Evolutionary conservation across 164 flowering plant species (phyloP).

Genomic region (Pachysandra terminalis): DNA sequence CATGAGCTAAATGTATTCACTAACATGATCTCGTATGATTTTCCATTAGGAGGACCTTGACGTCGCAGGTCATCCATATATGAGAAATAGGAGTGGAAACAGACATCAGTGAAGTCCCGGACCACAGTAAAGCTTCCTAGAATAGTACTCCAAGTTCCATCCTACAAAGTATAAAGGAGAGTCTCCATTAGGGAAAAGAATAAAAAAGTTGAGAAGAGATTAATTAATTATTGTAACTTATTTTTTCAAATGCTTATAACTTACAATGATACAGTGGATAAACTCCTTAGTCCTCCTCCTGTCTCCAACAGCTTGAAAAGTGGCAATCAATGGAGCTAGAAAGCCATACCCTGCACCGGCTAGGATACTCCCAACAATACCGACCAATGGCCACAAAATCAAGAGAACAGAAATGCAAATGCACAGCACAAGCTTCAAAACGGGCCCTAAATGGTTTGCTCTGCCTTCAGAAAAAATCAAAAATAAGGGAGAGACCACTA

Average conservation of each 20-base stretch:
- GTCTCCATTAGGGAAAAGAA: neutral
- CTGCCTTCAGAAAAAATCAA: slow-evolving; percentile 36
- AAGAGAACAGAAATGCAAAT: slow-evolving; percentile 36
- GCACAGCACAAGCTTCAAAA: slow-evolving; percentile 62
- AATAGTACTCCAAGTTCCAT: slow-evolving; percentile 77
- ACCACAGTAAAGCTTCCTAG: slow-evolving; percentile 53
- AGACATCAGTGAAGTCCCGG: slow-evolving; percentile 69
- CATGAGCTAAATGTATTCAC: neutral
- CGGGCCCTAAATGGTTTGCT: slow-evolving; percentile 66
- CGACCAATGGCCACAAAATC: slow-evolving; percentile 66
- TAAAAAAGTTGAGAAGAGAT: neutral
- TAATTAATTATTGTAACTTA: neutral
- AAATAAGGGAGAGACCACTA: slow-evolving; percentile 1
- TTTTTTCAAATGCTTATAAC: slow-evolving; percentile 9
- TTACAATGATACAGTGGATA: slow-evolving; percentile 65
- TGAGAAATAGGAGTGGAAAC: slow-evolving; percentile 67
- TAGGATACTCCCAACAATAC: slow-evolving; percentile 59
- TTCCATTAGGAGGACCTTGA: slow-evolving; percentile 42
- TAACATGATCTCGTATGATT: slow-evolving; percentile 76
- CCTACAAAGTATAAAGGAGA: slow-evolving; percentile 36
- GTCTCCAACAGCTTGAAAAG: slow-evolving; percentile 87
- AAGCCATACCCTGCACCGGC: slow-evolving; percentile 73
- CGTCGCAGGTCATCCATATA: slow-evolving; percentile 60
- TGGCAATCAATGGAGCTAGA: slow-evolving; percentile 64
- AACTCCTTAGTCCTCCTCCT: slow-evolving; percentile 62